Base-by-base conservation (phyloP, 306 rosid genomes). In the Fragaria vesca region DNA sequence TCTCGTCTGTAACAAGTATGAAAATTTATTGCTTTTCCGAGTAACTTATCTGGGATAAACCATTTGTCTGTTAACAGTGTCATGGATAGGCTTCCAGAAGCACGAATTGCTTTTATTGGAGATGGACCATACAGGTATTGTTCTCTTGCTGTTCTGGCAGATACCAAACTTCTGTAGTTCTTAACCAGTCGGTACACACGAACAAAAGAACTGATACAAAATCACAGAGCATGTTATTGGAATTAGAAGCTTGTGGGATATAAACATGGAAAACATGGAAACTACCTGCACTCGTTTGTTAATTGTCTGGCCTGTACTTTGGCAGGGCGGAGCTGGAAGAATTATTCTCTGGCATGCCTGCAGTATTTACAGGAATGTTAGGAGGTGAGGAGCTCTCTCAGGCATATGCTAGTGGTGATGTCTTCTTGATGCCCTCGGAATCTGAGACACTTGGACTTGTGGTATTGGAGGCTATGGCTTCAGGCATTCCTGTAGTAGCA, bases 371-470 rank as follows among this genome's bases (percentile, higher is more conserved):
- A 3, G 99, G 99, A 67, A 93, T 93, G 99, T 85, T 96, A 45
- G 86, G 91, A 54, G 99, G 99, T 13, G 98, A 96, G 81, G 99
- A 90, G 76, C 96, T 96, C 57, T 96, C 99, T 15, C 91, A 93
- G 83, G 99, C 99, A 57, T 96, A 93, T 72, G 97, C 98, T 26
- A 93, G 97, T 28, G 94, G 98, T 18, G 99, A 96, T 24, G 91
- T 96, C 32, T 96, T 96, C 42, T 89, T 91, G 57, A 96, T 96
- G 99, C 99, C 99, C 69, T 93, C 99, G 2, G 99, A 93, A 80
- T 96, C 99, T 0, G 99, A 96, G 81, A 96, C 99, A 34, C 96
- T 96, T 38, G 98, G 99, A 63, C 89, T 93, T 9, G 99, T 96
- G 21, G 99, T 96, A 24, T 84, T 96, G 83, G 99, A 96, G 83